Percentiles rank a stretch among this genome's conserved stretches.
phyloP scores from a whole-genome alignment of 306 rosid species.

The Gleditsia sinensis region DNA sequence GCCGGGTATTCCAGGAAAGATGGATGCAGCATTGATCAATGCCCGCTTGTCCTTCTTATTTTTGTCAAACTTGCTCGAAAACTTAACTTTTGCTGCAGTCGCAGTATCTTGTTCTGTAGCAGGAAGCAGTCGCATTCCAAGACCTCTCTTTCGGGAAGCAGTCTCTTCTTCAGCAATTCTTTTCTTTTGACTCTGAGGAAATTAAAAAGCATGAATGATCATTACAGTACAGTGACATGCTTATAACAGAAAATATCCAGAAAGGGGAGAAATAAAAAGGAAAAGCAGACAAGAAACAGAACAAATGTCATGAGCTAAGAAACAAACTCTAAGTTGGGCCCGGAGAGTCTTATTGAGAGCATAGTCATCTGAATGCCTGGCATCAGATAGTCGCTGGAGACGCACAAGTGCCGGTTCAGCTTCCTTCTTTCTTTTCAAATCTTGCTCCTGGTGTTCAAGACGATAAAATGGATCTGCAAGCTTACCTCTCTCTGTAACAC shows the following conservation, averaged over 20 bases:
- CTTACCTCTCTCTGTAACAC: constrained; percentile 69
- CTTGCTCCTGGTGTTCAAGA: constrained; percentile 90
- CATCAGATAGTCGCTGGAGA: constrained; percentile 75
- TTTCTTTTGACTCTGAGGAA: constrained; percentile 82
- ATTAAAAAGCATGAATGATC: neutral
- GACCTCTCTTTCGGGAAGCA: constrained; percentile 68
- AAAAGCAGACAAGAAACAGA: constrained; percentile 3
- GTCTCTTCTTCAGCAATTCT: constrained; percentile 89
- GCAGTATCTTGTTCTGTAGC: constrained; percentile 61
- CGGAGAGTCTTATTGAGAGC: constrained; percentile 71
- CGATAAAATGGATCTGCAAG: constrained; percentile 96
- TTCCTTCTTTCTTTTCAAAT: constrained; percentile 86
- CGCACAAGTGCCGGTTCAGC: constrained; percentile 86
- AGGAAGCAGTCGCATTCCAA: constrained; percentile 76
- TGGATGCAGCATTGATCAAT: constrained; percentile 59
- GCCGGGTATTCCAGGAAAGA: constrained; percentile 58
- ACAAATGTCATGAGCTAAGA: constrained; percentile 16
- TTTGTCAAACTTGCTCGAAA: constrained; percentile 64
- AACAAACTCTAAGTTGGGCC: constrained; percentile 74
- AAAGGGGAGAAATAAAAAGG: constrained; percentile 8
- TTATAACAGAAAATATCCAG: neutral
- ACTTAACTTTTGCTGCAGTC: constrained; percentile 60
- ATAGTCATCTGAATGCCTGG: constrained; percentile 82
- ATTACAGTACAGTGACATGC: neutral
- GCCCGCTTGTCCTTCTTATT: constrained; percentile 78